These are phyloP conservation scores for Phaseolus coccineus DNA, from an alignment of 331 rosid species.

Conservation along the genomic window DNA sequence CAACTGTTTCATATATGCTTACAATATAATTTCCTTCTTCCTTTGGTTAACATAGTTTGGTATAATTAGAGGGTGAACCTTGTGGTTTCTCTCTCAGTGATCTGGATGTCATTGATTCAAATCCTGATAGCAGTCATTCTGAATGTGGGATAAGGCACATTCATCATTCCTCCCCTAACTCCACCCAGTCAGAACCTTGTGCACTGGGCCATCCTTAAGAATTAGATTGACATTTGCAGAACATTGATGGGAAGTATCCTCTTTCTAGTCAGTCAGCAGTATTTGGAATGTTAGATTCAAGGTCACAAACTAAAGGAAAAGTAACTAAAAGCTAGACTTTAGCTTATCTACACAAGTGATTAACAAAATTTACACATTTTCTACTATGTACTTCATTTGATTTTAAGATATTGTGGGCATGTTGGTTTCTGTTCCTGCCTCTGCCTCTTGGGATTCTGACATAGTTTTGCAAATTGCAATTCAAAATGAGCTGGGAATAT, in stretches of 20 bases:
- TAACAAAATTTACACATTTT: neutral
- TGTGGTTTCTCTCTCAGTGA: neutral
- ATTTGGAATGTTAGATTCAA: neutral
- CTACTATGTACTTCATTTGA: neutral
- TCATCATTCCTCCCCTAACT: neutral
- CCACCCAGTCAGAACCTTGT: neutral
- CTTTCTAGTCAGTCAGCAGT: neutral
- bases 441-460: neutral
- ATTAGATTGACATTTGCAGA: constrained; percentile 12
- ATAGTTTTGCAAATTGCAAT: neutral
- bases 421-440: neutral
- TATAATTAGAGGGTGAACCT: neutral
- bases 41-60: neutral
- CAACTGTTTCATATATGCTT: constrained; percentile 9
- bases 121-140: neutral
- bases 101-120: neutral
- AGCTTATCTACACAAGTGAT: neutral
- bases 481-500: neutral
- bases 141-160: neutral
- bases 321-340: no score
- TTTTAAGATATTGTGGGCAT: neutral
- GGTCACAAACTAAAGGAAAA: no score
- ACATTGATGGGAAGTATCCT: neutral
- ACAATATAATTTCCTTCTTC: neutral
- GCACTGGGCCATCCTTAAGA: neutral